Base-by-base conservation (phyloP, 441 rosid genomes). In the Pelargonium cotyledonis region DNA sequence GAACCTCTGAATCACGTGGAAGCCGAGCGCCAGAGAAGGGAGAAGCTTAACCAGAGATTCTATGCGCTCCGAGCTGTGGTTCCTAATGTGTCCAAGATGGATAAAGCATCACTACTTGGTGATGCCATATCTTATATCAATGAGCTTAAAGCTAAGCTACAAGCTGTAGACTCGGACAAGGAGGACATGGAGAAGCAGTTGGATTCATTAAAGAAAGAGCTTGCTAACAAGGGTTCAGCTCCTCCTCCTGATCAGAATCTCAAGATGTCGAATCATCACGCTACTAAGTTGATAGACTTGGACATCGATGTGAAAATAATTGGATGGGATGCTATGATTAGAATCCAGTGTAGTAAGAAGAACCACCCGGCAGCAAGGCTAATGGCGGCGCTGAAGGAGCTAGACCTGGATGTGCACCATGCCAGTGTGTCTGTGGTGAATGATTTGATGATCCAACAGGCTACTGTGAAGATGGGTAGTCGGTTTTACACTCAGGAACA, bases 11-110 rank as follows among this genome's bases (percentile, higher is more conserved):
- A 95, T 79, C 99, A 95, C 15, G 99, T 95, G 0, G 99, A 95
- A 81, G 99, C 99, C 9, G 99, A 95, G 84, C 87, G 99, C 15
- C 99, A 95, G 77, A 89, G 99, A 81, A 84, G 99, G 65, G 99
- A 95, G 88, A 95, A 91, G 81, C 85, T 95, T 14, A 95, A 95
- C 78, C 99, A 91, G 84, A 81, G 86, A 73, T 95, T 95, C 79
- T 95, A 95, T 29, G 86, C 99, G 0, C 67, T 94, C 60, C 84
- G 99, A 76, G 97, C 97, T 63, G 97, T 91, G 69, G 99, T 94
- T 66, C 99, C 99, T 1, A 94, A 91, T 14, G 97, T 94, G 5
- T 94, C 99, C 0, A 94, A 94, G 79, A 94, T 94, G 99, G 99
- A 94, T 62, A 94, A 94, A 70, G 99, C 99, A 26, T 94, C 99